A percentile compares a stretch with the other conserved stretches of the same genome.
Conservation (phyloP, 1,139 yeast species). For the Ogataea hybrid region DNA sequence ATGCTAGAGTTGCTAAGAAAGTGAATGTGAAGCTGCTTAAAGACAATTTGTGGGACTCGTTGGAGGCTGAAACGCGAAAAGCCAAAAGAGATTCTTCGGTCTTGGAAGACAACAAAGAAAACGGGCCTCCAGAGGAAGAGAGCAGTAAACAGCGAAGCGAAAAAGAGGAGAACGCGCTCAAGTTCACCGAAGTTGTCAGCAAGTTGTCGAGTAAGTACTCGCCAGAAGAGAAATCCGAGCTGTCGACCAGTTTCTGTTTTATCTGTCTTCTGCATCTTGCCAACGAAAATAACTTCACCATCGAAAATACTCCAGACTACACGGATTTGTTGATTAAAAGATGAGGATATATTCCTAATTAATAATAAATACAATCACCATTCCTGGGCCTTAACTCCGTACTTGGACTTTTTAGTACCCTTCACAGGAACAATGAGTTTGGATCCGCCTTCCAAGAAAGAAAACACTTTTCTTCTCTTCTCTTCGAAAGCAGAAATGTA, state of each 20-base stretch:
- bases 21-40: slow-evolving; percentile 54
- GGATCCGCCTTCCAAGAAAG: slow-evolving; percentile 89
- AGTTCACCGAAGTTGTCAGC: slow-evolving; percentile 36
- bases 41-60: slow-evolving; percentile 52
- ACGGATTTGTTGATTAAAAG: slow-evolving; percentile 43
- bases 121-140: slow-evolving; percentile 13
- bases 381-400: slow-evolving; percentile 73
- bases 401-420: slow-evolving; percentile 68
- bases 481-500: slow-evolving; percentile 71
- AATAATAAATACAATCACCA: slow-evolving; percentile 44
- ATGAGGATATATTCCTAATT: slow-evolving; percentile 8
- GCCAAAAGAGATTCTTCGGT: slow-evolving; percentile 22
- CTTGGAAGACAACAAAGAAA: slow-evolving; percentile 19
- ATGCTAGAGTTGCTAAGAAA: slow-evolving; percentile 53
- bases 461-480: slow-evolving; percentile 71
- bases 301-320: slow-evolving; percentile 40
- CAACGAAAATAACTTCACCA: slow-evolving; percentile 49
- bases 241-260: slow-evolving; percentile 56
- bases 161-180: slow-evolving; percentile 13
- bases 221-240: slow-evolving; percentile 41
- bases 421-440: slow-evolving; percentile 61
- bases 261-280: slow-evolving; percentile 56
- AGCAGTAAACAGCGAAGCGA: slow-evolving; percentile 1
- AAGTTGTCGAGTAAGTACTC: slow-evolving; percentile 43
- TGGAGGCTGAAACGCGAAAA: slow-evolving; percentile 25